These are phyloP conservation scores for Raffaelea arxii DNA, from an alignment of 2,329 filamentous ascomycete genomes.

Conservation along the genomic window DNA sequence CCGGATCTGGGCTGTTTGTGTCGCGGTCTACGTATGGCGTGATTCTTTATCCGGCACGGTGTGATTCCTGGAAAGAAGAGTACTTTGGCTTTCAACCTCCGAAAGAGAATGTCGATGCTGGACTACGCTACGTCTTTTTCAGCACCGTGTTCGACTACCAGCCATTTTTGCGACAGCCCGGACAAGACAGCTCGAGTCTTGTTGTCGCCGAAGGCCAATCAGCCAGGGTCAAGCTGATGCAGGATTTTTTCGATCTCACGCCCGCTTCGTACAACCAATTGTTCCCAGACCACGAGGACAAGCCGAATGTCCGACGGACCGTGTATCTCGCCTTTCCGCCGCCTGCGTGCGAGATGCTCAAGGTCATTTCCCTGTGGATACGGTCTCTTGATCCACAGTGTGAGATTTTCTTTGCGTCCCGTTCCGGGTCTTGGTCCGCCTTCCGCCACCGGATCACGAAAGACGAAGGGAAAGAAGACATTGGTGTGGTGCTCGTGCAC, in stretches of 20 bases:
- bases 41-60: slow-evolving; percentile 28
- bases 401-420: slow-evolving; percentile 30
- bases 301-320: slow-evolving; percentile 17
- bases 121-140: slow-evolving; percentile 29
- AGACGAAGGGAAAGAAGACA: slow-evolving; percentile 17
- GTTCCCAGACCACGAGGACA: neutral
- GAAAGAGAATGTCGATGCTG: neutral
- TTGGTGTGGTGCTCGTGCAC: slow-evolving; percentile 32
- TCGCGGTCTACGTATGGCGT: slow-evolving; percentile 23
- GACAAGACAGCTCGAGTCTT: neutral
- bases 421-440: slow-evolving; percentile 35
- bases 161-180: slow-evolving; percentile 10
- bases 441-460: slow-evolving; percentile 24
- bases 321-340: slow-evolving; percentile 43
- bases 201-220: neutral
- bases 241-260: slow-evolving; percentile 18
- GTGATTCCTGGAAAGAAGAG: slow-evolving; percentile 22
- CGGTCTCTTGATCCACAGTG: slow-evolving; percentile 26
- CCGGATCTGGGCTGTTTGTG: slow-evolving; percentile 26
- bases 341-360: slow-evolving; percentile 21
- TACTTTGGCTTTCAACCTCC: slow-evolving; percentile 10
- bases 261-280: slow-evolving; percentile 19
- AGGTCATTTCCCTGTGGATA: slow-evolving; percentile 36
- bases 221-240: slow-evolving; percentile 14
- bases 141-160: slow-evolving; percentile 15